A percentile compares a stretch with the other conserved stretches of the same genome.
Conservation (phyloP, 371 early-diverging fungal genomes). For the Rhizopus stolonifer region DNA sequence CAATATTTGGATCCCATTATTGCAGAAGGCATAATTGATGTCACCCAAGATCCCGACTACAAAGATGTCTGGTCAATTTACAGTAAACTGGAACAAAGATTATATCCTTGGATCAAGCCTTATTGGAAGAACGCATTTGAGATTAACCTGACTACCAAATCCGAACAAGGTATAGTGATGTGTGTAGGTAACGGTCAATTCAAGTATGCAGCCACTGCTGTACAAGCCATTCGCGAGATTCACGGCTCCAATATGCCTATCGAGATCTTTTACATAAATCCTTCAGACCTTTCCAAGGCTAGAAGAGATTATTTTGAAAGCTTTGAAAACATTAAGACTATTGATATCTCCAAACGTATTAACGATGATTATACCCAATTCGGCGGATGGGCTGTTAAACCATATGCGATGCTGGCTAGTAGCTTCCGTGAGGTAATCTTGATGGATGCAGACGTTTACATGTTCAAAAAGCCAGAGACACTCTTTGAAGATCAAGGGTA, state of each 20-base stretch:
- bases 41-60: slow-evolving; percentile 12
- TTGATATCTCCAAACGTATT: slow-evolving; percentile 51
- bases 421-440: slow-evolving; percentile 64
- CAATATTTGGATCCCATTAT: slow-evolving; percentile 34
- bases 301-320: slow-evolving; percentile 38
- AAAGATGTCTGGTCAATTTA: slow-evolving; percentile 25
- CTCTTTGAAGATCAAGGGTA: slow-evolving; percentile 63
- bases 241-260: slow-evolving; percentile 65
- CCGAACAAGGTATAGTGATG: slow-evolving; percentile 66
- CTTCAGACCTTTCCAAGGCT: slow-evolving; percentile 49
- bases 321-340: slow-evolving; percentile 43
- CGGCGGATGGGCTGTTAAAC: slow-evolving; percentile 65
- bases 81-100: slow-evolving; percentile 15
- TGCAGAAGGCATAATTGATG: slow-evolving; percentile 21
- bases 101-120: slow-evolving; percentile 35
- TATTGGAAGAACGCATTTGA: slow-evolving; percentile 30
- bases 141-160: slow-evolving; percentile 15
- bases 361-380: slow-evolving; percentile 47
- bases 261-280: slow-evolving; percentile 67
- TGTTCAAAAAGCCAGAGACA: slow-evolving; percentile 59
- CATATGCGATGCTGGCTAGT: slow-evolving; percentile 66
- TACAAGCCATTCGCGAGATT: slow-evolving; percentile 55
- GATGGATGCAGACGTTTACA: slow-evolving; percentile 75
- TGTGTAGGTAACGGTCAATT: slow-evolving; percentile 67
- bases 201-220: slow-evolving; percentile 54